Percentiles rank a stretch among this genome's conserved stretches.
These are phyloP conservation scores for Zasmidium cellare DNA, from an alignment of 2,329 filamentous ascomycete species.

Conservation along the genomic window DNA sequence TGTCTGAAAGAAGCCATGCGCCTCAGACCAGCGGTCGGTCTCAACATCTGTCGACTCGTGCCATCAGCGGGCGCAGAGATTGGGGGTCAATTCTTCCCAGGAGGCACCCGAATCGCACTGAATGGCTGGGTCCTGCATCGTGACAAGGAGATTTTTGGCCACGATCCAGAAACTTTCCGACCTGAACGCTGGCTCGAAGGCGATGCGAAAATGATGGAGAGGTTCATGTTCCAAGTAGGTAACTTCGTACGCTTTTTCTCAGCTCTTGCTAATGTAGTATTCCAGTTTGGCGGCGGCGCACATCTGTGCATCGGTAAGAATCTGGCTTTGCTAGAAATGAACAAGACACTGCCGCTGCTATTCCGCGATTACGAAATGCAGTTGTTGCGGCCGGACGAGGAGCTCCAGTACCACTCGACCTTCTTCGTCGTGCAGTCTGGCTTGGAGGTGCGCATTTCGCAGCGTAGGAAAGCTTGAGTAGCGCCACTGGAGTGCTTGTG, in stretches of 20 bases:
- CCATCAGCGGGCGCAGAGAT: slow-evolving; percentile 55
- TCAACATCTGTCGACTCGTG: slow-evolving; percentile 55
- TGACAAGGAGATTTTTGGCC: slow-evolving; percentile 38
- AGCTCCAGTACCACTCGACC: slow-evolving; percentile 55
- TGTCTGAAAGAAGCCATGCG: slow-evolving; percentile 60
- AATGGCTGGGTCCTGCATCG: slow-evolving; percentile 57
- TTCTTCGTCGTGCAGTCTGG: slow-evolving; percentile 63
- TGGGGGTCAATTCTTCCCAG: slow-evolving; percentile 53
- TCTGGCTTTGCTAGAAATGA: slow-evolving; percentile 29
- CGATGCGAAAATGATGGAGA: slow-evolving; percentile 51
- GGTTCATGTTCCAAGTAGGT: slow-evolving; percentile 58
- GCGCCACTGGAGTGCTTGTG: background rate
- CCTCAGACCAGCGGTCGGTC: slow-evolving; percentile 56
- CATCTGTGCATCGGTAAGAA: slow-evolving; percentile 31
- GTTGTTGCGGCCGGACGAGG: slow-evolving; percentile 51
- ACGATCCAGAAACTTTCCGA: slow-evolving; percentile 16
- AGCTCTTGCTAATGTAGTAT: slow-evolving; percentile 8
- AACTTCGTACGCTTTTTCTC: background rate
- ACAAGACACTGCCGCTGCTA: slow-evolving; percentile 37
- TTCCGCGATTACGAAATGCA: slow-evolving; percentile 57
- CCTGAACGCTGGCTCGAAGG: slow-evolving; percentile 25
- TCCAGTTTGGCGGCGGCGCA: slow-evolving; percentile 25
- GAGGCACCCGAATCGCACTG: slow-evolving; percentile 54
- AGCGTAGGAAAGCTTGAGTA: slow-evolving; percentile 26
- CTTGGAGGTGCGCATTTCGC: slow-evolving; percentile 51